Conservation (phyloP, 305 asterid genomes). For the Ilex paraguariensis region DNA sequence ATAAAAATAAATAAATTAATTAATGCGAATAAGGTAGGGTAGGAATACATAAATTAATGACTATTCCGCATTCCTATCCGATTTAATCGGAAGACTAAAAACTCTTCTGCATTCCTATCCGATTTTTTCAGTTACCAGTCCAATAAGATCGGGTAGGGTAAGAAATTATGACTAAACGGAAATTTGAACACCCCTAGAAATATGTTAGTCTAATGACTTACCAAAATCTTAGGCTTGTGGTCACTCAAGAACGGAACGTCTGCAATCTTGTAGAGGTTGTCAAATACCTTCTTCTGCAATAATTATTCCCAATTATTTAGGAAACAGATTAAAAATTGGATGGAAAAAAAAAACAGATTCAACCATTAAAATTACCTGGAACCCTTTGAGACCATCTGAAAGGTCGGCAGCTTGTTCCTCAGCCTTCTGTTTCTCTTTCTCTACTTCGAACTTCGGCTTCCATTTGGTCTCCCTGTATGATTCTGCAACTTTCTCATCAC, state of each 20-base stretch:
- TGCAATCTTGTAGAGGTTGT: slow-evolving; percentile 76
- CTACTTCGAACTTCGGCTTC: slow-evolving; percentile 74
- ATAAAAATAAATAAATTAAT: too few relatives aligned
- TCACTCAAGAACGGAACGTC: slow-evolving; percentile 82
- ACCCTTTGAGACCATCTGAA: slow-evolving; percentile 70
- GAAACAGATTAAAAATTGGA: not conserved
- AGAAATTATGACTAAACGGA: too few relatives aligned
- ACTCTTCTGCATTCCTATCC: too few relatives aligned
- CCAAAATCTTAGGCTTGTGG: slow-evolving; percentile 69
- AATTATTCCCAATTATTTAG: not conserved
- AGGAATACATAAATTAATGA: too few relatives aligned
- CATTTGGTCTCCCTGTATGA: slow-evolving; percentile 52
- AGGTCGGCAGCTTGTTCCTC: slow-evolving; percentile 37
- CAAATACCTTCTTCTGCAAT: slow-evolving; percentile 70
- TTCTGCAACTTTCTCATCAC: slow-evolving; percentile 67
- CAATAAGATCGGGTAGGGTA: too few relatives aligned
- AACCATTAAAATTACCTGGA: slow-evolving; percentile 47
- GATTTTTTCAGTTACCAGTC: too few relatives aligned
- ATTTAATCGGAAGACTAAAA: too few relatives aligned
- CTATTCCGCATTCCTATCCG: too few relatives aligned
- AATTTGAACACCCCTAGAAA: too few relatives aligned
- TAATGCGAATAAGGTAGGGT: too few relatives aligned
- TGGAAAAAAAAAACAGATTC: not conserved
- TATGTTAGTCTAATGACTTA: slow-evolving; percentile 28
- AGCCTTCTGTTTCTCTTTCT: slow-evolving; percentile 70